Percentiles rank a stretch among this genome's conserved stretches.
These are phyloP conservation scores for Suillus sp. DNA, from an alignment of 768 basidiomycete species.

Conservation along the genomic window DNA sequence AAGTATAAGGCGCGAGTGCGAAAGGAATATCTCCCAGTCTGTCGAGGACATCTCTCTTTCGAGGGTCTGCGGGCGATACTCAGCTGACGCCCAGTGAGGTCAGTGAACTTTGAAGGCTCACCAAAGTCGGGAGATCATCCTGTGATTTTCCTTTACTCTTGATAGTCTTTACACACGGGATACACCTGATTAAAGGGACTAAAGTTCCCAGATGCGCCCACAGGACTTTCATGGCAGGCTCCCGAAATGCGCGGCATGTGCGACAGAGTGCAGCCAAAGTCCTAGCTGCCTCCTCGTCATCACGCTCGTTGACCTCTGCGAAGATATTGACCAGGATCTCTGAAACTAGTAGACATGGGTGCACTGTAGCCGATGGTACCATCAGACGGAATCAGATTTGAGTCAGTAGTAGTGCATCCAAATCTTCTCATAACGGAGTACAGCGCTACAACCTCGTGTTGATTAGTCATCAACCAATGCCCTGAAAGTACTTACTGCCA, in stretches of 20 bases:
- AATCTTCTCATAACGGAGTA: no score
- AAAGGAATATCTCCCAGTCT: slow-evolving; percentile 10
- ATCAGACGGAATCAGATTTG: background rate
- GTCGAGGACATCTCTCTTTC: slow-evolving; percentile 1
- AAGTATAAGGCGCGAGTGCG: slow-evolving; percentile 3
- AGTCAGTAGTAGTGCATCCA: background rate
- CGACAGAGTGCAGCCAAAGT: slow-evolving; percentile 12
- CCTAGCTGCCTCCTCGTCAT: slow-evolving; percentile 6
- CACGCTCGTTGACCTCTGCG: slow-evolving; percentile 9
- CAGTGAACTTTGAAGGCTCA: background rate
- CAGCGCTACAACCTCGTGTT: background rate
- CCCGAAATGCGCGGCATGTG: slow-evolving; percentile 9
- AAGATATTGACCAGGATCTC: slow-evolving; percentile 9
- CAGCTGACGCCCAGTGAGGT: background rate
- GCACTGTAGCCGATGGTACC: background rate
- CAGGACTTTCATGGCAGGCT: slow-evolving; percentile 11
- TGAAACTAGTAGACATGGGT: slow-evolving; percentile 8
- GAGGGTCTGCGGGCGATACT: background rate
- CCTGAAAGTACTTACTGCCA: background rate
- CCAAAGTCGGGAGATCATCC: slow-evolving; percentile 7
- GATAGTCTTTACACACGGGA: slow-evolving; percentile 1
- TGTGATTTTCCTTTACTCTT: background rate
- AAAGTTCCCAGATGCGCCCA: slow-evolving; percentile 10
- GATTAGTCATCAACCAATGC: background rate
- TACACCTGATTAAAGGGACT: slow-evolving; percentile 9